phyloP scores from a whole-genome alignment of 169 alveolate species.

The Neospora caninum region DNA sequence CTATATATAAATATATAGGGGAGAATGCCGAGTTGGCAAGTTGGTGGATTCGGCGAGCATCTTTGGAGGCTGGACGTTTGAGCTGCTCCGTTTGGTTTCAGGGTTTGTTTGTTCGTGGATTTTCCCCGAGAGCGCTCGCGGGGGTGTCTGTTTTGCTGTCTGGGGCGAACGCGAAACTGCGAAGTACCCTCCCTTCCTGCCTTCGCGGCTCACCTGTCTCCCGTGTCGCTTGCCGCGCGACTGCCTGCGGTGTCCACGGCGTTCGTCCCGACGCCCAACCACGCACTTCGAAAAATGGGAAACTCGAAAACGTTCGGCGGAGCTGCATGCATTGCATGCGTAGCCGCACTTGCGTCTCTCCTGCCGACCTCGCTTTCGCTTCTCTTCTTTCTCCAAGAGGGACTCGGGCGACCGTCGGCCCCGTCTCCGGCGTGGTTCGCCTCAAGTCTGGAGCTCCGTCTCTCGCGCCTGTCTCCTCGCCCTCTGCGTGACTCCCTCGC shows the following conservation, averaged over 20 bases:
- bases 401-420: background rate
- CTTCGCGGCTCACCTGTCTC: constrained; percentile 5
- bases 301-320: constrained; percentile 26
- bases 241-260: constrained; percentile 62
- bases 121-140: too few species aligned
- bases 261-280: constrained; percentile 42
- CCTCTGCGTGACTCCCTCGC: background rate
- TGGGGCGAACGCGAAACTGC: too few species aligned
- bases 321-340: background rate
- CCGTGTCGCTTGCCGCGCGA: constrained; percentile 23
- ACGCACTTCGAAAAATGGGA: constrained; percentile 58
- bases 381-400: background rate
- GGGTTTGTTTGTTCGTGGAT: too few species aligned
- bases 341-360: background rate
- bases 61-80: too few species aligned
- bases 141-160: too few species aligned
- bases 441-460: background rate
- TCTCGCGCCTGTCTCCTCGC: background rate
- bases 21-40: too few species aligned
- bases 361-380: constrained; percentile 1
- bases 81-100: too few species aligned
- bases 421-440: background rate
- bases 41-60: too few species aligned
- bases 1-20: too few species aligned
- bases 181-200: background rate